Conservation (phyloP, 2,329 filamentous ascomycete species). For the Phoma sp. region DNA sequence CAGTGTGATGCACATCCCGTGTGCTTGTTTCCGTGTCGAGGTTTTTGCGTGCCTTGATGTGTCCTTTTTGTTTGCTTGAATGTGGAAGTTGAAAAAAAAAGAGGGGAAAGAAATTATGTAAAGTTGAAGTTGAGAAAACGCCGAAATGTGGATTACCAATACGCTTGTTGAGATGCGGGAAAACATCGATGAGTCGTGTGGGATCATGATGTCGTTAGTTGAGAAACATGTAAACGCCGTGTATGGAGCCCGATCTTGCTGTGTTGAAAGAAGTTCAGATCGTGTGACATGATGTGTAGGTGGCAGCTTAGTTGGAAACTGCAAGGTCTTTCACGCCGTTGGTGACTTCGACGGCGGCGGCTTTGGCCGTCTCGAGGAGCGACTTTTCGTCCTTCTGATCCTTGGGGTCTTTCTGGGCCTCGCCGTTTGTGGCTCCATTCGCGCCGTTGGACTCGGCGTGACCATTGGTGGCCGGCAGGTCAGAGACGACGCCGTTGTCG, state of each 20-base stretch:
- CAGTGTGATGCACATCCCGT: slow-evolving; percentile 15
- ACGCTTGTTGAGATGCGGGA: slow-evolving; percentile 30
- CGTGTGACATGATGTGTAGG: slow-evolving; percentile 10
- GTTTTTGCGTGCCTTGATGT: not conserved
- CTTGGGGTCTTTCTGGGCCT: slow-evolving; percentile 15
- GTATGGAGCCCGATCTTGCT: slow-evolving; percentile 30
- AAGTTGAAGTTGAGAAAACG: no score
- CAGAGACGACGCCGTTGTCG: slow-evolving; percentile 20
- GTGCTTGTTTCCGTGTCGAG: not conserved
- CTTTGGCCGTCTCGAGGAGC: slow-evolving; percentile 36
- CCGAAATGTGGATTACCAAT: not conserved
- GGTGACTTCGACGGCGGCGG: slow-evolving; percentile 36
- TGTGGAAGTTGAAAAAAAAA: no score
- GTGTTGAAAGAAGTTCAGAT: slow-evolving; percentile 44
- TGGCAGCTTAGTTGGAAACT: slow-evolving; percentile 32
- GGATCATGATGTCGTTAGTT: slow-evolving; percentile 15
- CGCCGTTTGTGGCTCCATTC: slow-evolving; percentile 19
- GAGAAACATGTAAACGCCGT: slow-evolving; percentile 15
- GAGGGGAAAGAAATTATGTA: no score
- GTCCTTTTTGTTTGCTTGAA: not conserved
- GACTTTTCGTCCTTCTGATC: slow-evolving; percentile 22
- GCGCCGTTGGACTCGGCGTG: slow-evolving; percentile 17
- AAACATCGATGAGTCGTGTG: slow-evolving; percentile 9
- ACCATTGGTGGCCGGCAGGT: slow-evolving; percentile 15
- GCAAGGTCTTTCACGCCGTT: slow-evolving; percentile 38